Conservation (phyloP, 2,329 filamentous ascomycete species). For the Leptographium galeiforme region DNA sequence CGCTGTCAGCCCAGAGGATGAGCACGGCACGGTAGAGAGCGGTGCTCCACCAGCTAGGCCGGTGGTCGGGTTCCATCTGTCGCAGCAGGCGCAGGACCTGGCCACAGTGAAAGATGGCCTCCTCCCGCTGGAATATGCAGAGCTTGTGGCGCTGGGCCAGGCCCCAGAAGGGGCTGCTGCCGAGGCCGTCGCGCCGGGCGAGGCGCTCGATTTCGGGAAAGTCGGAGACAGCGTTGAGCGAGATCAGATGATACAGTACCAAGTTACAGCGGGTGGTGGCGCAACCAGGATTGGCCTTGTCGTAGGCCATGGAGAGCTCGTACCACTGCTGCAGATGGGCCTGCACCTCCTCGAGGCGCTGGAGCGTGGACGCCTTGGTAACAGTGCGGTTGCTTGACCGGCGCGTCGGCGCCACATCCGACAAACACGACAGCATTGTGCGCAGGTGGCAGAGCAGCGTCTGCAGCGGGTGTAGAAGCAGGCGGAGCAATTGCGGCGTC, state of each 20-base stretch:
- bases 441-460: slow-evolving; percentile 49
- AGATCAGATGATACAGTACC: slow-evolving; percentile 58
- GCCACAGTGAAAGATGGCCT: slow-evolving; percentile 53
- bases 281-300: slow-evolving; percentile 42
- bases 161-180: slow-evolving; percentile 34
- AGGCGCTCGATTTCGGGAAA: slow-evolving; percentile 55
- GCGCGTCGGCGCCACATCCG: slow-evolving; percentile 33
- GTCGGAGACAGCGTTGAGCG: slow-evolving; percentile 53
- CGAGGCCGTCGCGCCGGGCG: slow-evolving; percentile 45
- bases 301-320: slow-evolving; percentile 43
- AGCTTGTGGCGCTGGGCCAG: slow-evolving; percentile 43
- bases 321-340: slow-evolving; percentile 53
- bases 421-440: slow-evolving; percentile 53
- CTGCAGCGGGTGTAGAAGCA: slow-evolving; percentile 56
- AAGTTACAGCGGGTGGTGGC: slow-evolving; percentile 50
- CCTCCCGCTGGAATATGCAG: slow-evolving; percentile 49
- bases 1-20: slow-evolving; percentile 48
- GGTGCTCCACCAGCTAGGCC: slow-evolving; percentile 58
- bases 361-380: slow-evolving; percentile 45
- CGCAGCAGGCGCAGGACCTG: slow-evolving; percentile 51
- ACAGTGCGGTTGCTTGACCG: slow-evolving; percentile 29
- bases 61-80: slow-evolving; percentile 43
- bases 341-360: slow-evolving; percentile 51
- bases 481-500: slow-evolving; percentile 45
- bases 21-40: slow-evolving; percentile 55